Conservation (phyloP, 768 basidiomycete genomes). For the Asterophora lycoperdoides region DNA sequence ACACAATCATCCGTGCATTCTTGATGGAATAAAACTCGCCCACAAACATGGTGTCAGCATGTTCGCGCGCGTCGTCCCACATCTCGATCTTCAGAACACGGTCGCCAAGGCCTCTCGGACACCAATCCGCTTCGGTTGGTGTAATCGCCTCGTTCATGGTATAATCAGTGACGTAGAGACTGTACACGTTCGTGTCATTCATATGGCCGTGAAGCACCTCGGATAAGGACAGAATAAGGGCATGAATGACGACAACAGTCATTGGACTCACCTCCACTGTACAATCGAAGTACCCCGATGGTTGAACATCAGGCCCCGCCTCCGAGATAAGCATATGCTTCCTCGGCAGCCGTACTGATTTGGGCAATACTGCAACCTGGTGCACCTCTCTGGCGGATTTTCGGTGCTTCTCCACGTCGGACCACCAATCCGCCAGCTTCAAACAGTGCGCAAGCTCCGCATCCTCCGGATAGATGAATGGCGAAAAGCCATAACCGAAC, state of each 20-base stretch:
- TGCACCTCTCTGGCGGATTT: constrained; percentile 12
- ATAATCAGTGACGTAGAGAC: constrained; percentile 65
- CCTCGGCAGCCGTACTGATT: constrained; percentile 12
- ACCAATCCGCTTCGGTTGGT: constrained; percentile 40
- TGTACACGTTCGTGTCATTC: constrained; percentile 36
- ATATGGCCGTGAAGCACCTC: constrained; percentile 47
- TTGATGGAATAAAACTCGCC: constrained; percentile 50
- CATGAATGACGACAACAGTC: neutral
- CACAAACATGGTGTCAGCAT: constrained; percentile 39
- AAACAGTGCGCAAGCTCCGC: constrained; percentile 41
- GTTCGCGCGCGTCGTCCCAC: constrained; percentile 48
- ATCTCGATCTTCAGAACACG: constrained; percentile 51
- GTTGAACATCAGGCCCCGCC: constrained; percentile 38
- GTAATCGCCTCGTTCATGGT: constrained; percentile 37
- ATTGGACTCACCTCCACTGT: constrained; percentile 49
- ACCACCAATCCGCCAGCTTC: constrained; percentile 50
- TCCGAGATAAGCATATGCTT: constrained; percentile 50
- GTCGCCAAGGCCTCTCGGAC: constrained; percentile 39
- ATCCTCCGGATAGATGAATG: constrained; percentile 40
- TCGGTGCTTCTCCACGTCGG: constrained; percentile 24
- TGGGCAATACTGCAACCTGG: constrained; percentile 15
- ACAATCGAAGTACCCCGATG: constrained; percentile 56
- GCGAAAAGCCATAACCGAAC: constrained; percentile 37
- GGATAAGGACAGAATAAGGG: neutral
- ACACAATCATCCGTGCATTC: constrained; percentile 46